These are phyloP conservation scores for Pseudopyricularia cyperi DNA, from an alignment of 2,329 filamentous ascomycete genomes.

Conservation along the genomic window DNA sequence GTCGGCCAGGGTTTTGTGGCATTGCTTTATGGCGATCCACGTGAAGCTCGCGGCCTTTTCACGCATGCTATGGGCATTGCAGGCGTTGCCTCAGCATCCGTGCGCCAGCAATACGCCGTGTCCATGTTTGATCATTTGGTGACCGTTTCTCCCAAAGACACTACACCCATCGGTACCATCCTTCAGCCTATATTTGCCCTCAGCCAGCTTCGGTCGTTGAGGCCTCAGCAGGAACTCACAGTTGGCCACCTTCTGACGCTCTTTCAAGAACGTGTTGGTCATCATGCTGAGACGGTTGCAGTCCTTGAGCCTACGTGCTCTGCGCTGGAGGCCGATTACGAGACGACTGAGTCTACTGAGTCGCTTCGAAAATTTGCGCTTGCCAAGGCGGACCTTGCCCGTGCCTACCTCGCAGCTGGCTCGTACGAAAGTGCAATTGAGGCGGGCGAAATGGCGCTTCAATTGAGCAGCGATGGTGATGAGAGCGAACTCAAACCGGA, in stretches of 20 bases:
- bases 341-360: slow-evolving; percentile 63
- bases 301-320: slow-evolving; percentile 55
- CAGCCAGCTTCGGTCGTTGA: slow-evolving; percentile 62
- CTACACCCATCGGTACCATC: slow-evolving; percentile 43
- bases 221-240: slow-evolving; percentile 50
- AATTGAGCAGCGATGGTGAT: slow-evolving; percentile 61
- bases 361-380: slow-evolving; percentile 67
- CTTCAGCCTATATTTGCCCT: slow-evolving; percentile 84
- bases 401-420: slow-evolving; percentile 62
- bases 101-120: slow-evolving; percentile 66
- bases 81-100: slow-evolving; percentile 58
- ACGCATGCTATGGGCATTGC: slow-evolving; percentile 91
- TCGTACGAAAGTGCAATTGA: slow-evolving; percentile 59
- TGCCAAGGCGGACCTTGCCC: slow-evolving; percentile 74
- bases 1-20: slow-evolving; percentile 83
- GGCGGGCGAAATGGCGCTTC: slow-evolving; percentile 67
- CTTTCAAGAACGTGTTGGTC: slow-evolving; percentile 67
- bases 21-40: slow-evolving; percentile 56
- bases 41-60: slow-evolving; percentile 74
- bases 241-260: slow-evolving; percentile 69
- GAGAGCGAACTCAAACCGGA: slow-evolving; percentile 52
- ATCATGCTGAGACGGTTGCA: slow-evolving; percentile 49
- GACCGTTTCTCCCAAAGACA: slow-evolving; percentile 40
- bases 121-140: slow-evolving; percentile 75
- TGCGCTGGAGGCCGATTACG: slow-evolving; percentile 67